Percentiles rank a stretch among this genome's conserved stretches.
These are phyloP conservation scores for Phalaenopsis aphrodite DNA, from an alignment of 106 monocot genomes.

Conservation along the genomic window DNA sequence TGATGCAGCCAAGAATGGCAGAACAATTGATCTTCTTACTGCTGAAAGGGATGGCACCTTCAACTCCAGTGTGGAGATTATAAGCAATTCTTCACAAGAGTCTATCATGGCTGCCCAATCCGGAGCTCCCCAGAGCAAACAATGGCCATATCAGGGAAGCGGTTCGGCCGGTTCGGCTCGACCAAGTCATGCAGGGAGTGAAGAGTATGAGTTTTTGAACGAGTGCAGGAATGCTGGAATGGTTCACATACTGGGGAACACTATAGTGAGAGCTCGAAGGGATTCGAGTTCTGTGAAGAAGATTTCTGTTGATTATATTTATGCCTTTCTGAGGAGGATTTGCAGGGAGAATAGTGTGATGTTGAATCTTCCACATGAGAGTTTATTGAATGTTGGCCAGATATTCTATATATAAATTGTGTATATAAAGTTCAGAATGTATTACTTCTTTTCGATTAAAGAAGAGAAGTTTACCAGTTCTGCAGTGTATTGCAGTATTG, in stretches of 20 bases:
- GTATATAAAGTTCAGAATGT: not conserved
- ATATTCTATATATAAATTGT: slow-evolving; percentile 60
- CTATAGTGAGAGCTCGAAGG: slow-evolving; percentile 55
- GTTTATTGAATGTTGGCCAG: slow-evolving; percentile 80
- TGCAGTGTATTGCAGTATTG: too few species aligned
- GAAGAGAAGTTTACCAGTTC: too few species aligned
- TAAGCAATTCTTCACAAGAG: slow-evolving; percentile 24
- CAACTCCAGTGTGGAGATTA: slow-evolving; percentile 2
- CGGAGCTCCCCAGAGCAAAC: not conserved
- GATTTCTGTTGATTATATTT: slow-evolving; percentile 64
- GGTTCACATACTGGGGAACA: slow-evolving; percentile 89
- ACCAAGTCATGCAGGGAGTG: slow-evolving; percentile 25
- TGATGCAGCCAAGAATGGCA: not conserved
- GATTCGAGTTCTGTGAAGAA: slow-evolving; percentile 52
- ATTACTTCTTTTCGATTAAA: too few species aligned
- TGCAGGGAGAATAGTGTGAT: slow-evolving; percentile 89
- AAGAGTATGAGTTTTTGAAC: slow-evolving; percentile 73
- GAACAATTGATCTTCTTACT: not conserved
- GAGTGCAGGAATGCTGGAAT: slow-evolving; percentile 66
- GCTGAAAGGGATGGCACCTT: not conserved
- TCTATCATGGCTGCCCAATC: slow-evolving; percentile 38
- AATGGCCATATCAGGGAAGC: not conserved
- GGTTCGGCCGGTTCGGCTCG: not conserved
- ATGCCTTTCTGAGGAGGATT: slow-evolving; percentile 75
- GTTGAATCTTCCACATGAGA: slow-evolving; percentile 86